Percentiles rank a stretch among this genome's conserved stretches.
Evolutionary conservation across 768 basidiomycete species (phyloP).

Genomic region (Pleurotus sapidus): DNA sequence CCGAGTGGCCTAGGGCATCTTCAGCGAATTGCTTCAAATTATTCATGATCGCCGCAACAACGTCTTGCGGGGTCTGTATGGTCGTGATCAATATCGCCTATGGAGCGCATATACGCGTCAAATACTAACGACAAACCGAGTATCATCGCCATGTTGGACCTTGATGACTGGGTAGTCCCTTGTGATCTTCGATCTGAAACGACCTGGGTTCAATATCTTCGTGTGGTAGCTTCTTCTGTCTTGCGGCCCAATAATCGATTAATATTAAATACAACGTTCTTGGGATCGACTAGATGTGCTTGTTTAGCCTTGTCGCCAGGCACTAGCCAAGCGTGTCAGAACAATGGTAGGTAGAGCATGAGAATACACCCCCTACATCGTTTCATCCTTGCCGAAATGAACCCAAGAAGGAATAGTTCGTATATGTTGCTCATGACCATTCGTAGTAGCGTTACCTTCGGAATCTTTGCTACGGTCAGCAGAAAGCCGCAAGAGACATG

Average conservation of each 20-base stretch:
- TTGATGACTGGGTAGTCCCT: slow-evolving; percentile 49
- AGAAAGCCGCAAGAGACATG: too few species aligned
- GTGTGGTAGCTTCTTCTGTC: slow-evolving; percentile 42
- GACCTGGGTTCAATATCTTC: slow-evolving; percentile 53
- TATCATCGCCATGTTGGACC: slow-evolving; percentile 52
- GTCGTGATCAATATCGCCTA: background rate
- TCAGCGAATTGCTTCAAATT: slow-evolving; percentile 76
- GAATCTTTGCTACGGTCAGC: background rate
- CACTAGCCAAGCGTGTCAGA: background rate
- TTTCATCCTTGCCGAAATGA: background rate
- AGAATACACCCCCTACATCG: background rate
- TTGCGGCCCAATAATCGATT: slow-evolving; percentile 57
- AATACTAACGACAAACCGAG: slow-evolving; percentile 44
- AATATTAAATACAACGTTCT: slow-evolving; percentile 42
- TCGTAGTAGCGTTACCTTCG: background rate
- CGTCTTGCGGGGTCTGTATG: slow-evolving; percentile 57
- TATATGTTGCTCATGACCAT: background rate
- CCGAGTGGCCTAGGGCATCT: slow-evolving; percentile 60
- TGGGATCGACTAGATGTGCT: background rate
- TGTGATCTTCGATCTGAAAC: slow-evolving; percentile 40
- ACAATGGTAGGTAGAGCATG: background rate
- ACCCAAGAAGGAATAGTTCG: slow-evolving; percentile 1
- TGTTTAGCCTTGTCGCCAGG: background rate
- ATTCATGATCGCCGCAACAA: slow-evolving; percentile 61
- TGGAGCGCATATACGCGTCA: background rate